Percentiles rank a stretch among this genome's conserved stretches.
phyloP scores from a whole-genome alignment of 2,329 filamentous ascomycete species.

The Hypoxylon sp. region DNA sequence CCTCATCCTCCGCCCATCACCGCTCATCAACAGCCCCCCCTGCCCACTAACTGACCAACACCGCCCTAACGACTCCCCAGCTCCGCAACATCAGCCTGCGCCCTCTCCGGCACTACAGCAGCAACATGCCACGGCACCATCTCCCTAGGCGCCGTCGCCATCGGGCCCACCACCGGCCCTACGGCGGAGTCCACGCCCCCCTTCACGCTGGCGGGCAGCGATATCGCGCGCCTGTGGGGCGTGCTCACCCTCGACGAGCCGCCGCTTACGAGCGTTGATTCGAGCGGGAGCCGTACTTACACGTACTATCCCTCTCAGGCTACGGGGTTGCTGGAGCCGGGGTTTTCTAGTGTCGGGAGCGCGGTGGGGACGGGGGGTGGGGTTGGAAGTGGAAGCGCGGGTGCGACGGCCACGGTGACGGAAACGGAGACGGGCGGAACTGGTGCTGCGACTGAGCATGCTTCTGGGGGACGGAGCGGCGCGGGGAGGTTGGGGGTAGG shows the following conservation, averaged over 20 bases:
- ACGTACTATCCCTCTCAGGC: slow-evolving; percentile 24
- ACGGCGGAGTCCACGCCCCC: slow-evolving; percentile 7
- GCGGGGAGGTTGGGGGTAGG: background rate
- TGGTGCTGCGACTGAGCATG: background rate
- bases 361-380: background rate
- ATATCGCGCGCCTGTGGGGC: slow-evolving; percentile 13
- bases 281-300: background rate
- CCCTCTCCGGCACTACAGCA: slow-evolving; percentile 20
- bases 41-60: too few relatives aligned
- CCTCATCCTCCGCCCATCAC: too few relatives aligned
- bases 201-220: slow-evolving; percentile 1
- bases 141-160: slow-evolving; percentile 6
- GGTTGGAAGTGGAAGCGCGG: background rate
- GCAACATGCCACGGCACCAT: slow-evolving; percentile 28
- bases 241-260: slow-evolving; percentile 29
- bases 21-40: too few relatives aligned
- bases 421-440: too few relatives aligned
- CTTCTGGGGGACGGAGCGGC: background rate
- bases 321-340: background rate
- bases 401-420: background rate
- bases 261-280: slow-evolving; percentile 19
- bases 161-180: slow-evolving; percentile 16
- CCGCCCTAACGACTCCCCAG: slow-evolving; percentile 1
- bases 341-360: background rate
- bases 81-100: slow-evolving; percentile 21